A percentile compares a stretch with the other conserved stretches of the same genome.
Conservation (phyloP, 1,284 basidiomycete species). For the Irpex rosettiformis region DNA sequence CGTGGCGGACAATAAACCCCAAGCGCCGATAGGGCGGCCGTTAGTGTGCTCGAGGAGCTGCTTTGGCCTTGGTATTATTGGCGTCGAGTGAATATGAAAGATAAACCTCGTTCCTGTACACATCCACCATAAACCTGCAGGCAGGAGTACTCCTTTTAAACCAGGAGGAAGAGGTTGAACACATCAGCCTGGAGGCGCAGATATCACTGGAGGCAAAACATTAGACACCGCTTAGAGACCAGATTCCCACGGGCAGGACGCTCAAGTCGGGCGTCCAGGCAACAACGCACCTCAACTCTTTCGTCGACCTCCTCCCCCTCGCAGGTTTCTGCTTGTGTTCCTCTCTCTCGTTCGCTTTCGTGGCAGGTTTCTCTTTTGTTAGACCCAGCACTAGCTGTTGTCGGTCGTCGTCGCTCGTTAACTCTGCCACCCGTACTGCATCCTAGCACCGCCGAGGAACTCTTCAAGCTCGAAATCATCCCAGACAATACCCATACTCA, state of each 20-base stretch:
- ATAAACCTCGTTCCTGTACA: not conserved
- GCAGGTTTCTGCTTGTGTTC: slow-evolving; percentile 8
- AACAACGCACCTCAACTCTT: slow-evolving; percentile 2
- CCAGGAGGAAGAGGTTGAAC: not conserved
- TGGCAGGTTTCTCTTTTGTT: slow-evolving; percentile 7
- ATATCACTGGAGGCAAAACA: not conserved
- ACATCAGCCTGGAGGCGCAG: not conserved
- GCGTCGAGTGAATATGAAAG: not conserved
- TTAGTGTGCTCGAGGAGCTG: not conserved
- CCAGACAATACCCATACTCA: not conserved
- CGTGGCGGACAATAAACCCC: not conserved
- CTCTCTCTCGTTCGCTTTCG: slow-evolving; percentile 12
- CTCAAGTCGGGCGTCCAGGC: not conserved
- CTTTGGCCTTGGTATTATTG: not conserved
- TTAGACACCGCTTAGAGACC: slow-evolving; percentile 11
- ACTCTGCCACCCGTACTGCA: slow-evolving; percentile 4
- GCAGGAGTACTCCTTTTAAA: not conserved
- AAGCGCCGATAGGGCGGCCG: not conserved
- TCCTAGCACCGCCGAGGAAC: slow-evolving; percentile 11
- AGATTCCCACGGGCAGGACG: slow-evolving; percentile 12
- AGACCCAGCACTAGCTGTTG: slow-evolving; percentile 26
- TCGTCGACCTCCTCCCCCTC: slow-evolving; percentile 12
- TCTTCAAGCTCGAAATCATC: slow-evolving; percentile 10
- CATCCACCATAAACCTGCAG: not conserved
- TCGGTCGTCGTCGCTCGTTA: slow-evolving; percentile 23